These are phyloP conservation scores for Dryas drummondii DNA, from an alignment of 306 rosid species.

Conservation along the genomic window DNA sequence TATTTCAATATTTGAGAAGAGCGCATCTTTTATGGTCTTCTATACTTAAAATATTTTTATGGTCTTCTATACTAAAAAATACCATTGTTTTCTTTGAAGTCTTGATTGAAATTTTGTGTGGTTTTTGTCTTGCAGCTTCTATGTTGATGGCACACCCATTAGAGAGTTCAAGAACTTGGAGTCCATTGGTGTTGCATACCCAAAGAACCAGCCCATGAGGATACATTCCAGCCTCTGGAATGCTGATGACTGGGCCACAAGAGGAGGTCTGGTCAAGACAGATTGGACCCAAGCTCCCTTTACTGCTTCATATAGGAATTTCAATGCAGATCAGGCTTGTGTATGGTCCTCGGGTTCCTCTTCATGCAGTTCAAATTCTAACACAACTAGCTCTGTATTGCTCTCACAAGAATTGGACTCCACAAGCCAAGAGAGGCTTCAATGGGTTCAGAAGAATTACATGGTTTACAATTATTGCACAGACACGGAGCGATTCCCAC, in stretches of 20 bases:
- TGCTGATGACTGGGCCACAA: slow-evolving; percentile 76
- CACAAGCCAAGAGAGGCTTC: slow-evolving; percentile 35
- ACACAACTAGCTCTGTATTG: slow-evolving; percentile 35
- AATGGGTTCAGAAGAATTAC: slow-evolving; percentile 61
- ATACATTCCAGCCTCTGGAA: slow-evolving; percentile 65
- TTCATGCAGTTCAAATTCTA: slow-evolving; percentile 41
- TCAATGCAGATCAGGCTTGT: slow-evolving; percentile 49
- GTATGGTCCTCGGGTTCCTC: slow-evolving; percentile 48
- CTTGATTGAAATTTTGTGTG: neutral
- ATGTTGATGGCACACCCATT: slow-evolving; percentile 68
- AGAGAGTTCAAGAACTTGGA: slow-evolving; percentile 71
- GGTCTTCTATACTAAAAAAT: no score
- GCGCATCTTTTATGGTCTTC: no score
- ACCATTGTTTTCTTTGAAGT: no score
- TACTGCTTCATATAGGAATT: slow-evolving; percentile 50
- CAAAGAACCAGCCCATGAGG: slow-evolving; percentile 55
- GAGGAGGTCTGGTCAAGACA: slow-evolving; percentile 74
- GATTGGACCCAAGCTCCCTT: slow-evolving; percentile 71
- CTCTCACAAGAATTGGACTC: slow-evolving; percentile 48
- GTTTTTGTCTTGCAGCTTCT: slow-evolving; percentile 34
- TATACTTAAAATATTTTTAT: no score
- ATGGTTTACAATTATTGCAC: slow-evolving; percentile 71
- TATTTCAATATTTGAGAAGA: no score
- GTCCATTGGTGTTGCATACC: slow-evolving; percentile 49
- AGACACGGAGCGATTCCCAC: slow-evolving; percentile 61